Conservation (phyloP, 257 asterid species). For the Solanum sejunctum region DNA sequence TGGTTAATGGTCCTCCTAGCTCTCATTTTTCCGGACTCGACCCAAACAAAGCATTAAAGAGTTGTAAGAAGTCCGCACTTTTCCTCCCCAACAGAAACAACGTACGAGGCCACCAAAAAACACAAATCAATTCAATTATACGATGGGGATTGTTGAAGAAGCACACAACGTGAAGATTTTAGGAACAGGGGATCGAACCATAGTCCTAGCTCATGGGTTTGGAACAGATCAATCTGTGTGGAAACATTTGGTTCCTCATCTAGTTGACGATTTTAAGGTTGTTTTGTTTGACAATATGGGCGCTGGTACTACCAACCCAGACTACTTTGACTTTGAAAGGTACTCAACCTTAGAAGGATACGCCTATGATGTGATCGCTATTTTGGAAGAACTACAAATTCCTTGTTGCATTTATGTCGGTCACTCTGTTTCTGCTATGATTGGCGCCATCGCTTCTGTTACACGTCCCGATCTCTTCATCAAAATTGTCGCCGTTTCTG, state of each 20-base stretch:
- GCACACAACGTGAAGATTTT: slow-evolving; percentile 69
- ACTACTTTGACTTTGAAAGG: slow-evolving; percentile 70
- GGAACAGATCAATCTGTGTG: slow-evolving; percentile 76
- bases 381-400: slow-evolving; percentile 41
- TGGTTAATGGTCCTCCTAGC: slow-evolving; percentile 8
- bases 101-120: neutral
- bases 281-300: slow-evolving; percentile 60
- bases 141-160: slow-evolving; percentile 45
- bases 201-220: slow-evolving; percentile 61
- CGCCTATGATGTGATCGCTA: slow-evolving; percentile 54
- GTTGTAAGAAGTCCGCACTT: neutral
- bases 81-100: neutral
- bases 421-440: slow-evolving; percentile 66
- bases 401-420: slow-evolving; percentile 46
- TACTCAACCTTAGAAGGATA: slow-evolving; percentile 57
- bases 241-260: slow-evolving; percentile 62
- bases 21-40: neutral
- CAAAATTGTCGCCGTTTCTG: slow-evolving; percentile 48
- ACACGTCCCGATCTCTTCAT: slow-evolving; percentile 61
- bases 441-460: slow-evolving; percentile 61
- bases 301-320: slow-evolving; percentile 68
- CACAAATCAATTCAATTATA: neutral
- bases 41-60: neutral
- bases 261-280: slow-evolving; percentile 38
- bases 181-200: slow-evolving; percentile 37